phyloP scores from a whole-genome alignment of 805 yeast species.

The Grigorovia humatica region DNA sequence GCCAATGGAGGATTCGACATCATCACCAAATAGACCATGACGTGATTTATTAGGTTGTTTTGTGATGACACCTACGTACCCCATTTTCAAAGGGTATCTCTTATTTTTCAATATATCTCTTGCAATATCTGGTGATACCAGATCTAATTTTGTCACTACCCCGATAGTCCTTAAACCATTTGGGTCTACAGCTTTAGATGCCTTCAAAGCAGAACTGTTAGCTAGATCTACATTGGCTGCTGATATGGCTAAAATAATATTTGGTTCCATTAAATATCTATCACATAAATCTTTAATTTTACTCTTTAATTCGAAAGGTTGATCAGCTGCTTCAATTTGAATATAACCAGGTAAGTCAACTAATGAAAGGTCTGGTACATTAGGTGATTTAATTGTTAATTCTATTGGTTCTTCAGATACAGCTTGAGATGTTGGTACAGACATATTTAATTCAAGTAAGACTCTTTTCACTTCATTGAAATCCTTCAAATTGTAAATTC shows the following conservation, averaged over 20 bases:
- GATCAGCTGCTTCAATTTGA: constrained; percentile 94
- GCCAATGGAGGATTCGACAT: background rate
- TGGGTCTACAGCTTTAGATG: constrained; percentile 85
- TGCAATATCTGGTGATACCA: constrained; percentile 72
- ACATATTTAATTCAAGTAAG: constrained; percentile 81
- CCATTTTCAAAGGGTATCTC: constrained; percentile 88
- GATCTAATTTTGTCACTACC: constrained; percentile 86
- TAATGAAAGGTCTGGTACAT: constrained; percentile 82
- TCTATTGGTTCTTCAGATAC: constrained; percentile 92
- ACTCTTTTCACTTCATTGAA: constrained; percentile 81
- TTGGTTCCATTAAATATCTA: constrained; percentile 80
- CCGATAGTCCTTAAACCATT: constrained; percentile 94
- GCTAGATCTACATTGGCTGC: constrained; percentile 98
- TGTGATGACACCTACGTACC: constrained; percentile 97
- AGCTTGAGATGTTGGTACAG: constrained; percentile 78
- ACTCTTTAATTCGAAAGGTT: constrained; percentile 72
- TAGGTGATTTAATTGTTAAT: constrained; percentile 78
- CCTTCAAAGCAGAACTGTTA: constrained; percentile 86
- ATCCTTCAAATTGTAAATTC: constrained; percentile 72
- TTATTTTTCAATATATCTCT: constrained; percentile 57
- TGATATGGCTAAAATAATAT: constrained; percentile 88
- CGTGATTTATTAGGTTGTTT: constrained; percentile 43
- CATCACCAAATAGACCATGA: constrained; percentile 12
- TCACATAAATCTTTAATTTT: constrained; percentile 76
- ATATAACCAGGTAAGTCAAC: constrained; percentile 97